A percentile compares a stretch with the other conserved stretches of the same genome.
Conservation (phyloP, 1,284 basidiomycete species). For the Phellopilus nigrolimitatus region DNA sequence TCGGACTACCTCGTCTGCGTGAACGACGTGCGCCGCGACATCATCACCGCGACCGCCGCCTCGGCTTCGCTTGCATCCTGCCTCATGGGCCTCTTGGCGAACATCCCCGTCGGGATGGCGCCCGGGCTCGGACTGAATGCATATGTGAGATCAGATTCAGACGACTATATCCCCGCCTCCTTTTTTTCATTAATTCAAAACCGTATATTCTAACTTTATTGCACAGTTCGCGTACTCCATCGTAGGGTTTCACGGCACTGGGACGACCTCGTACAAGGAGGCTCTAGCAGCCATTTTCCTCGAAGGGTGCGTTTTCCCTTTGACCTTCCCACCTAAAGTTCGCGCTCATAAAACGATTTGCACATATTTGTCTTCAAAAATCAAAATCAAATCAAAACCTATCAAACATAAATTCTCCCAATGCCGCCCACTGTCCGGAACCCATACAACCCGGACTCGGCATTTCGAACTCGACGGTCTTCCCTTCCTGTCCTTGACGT, state of each 20-base stretch:
- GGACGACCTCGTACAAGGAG: constrained; percentile 73
- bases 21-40: constrained; percentile 62
- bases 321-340: not conserved
- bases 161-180: not conserved
- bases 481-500: too few relatives aligned
- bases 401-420: too few relatives aligned
- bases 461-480: too few relatives aligned
- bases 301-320: constrained; percentile 59
- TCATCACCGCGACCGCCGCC: constrained; percentile 77
- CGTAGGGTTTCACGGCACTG: constrained; percentile 78
- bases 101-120: constrained; percentile 79
- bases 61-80: constrained; percentile 71
- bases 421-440: too few relatives aligned
- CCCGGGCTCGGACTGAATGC: constrained; percentile 82
- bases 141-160: constrained; percentile 61
- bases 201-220: too few relatives aligned
- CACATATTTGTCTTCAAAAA: too few relatives aligned
- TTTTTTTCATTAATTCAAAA: too few relatives aligned
- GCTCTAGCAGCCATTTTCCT: constrained; percentile 87
- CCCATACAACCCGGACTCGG: too few relatives aligned
- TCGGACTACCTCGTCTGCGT: constrained; percentile 61
- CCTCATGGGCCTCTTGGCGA: constrained; percentile 82
- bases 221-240: constrained; percentile 90
- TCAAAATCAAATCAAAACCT: too few relatives aligned
- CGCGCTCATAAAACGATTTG: not conserved